Evolutionary conservation across 2,329 filamentous ascomycete species (phyloP).

Genomic region (Hymenoscyphus infarciens): DNA sequence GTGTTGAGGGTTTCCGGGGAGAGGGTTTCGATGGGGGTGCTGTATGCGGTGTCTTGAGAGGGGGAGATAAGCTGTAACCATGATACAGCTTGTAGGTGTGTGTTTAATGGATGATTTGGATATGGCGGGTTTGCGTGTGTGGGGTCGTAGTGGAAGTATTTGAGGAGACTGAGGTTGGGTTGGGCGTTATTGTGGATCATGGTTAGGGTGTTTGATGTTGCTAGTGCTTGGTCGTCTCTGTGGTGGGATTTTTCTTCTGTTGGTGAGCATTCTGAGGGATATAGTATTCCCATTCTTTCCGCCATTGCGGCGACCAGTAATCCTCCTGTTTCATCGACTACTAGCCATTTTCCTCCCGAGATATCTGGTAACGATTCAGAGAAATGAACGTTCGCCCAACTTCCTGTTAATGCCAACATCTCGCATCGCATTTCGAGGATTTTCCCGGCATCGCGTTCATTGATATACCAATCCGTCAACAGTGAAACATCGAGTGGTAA

Average conservation of each 20-base stretch:
- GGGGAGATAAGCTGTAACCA: conserved; percentile 91
- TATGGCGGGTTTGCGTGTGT: conserved; percentile 46
- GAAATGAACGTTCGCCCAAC: conserved; percentile 87
- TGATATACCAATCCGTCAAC: conserved; percentile 72
- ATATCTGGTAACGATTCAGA: conserved; percentile 17
- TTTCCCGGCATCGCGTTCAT: conserved; percentile 74
- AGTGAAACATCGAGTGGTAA: conserved; percentile 76
- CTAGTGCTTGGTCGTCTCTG: conserved; percentile 22
- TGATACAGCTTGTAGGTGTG: conserved; percentile 76
- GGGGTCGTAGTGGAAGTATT: conserved; percentile 84
- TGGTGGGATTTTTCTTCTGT: conserved; percentile 12
- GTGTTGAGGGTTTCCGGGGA: conserved; percentile 58
- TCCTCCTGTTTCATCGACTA: conserved; percentile 69
- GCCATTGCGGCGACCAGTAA: conserved; percentile 66
- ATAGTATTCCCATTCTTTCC: conserved; percentile 66
- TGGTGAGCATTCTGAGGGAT: conserved; percentile 34
- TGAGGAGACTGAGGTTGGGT: conserved; percentile 81
- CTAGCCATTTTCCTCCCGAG: conserved; percentile 54
- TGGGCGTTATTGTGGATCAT: conserved; percentile 78
- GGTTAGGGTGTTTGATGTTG: conserved; percentile 65
- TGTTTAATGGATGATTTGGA: conserved; percentile 72
- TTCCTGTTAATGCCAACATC: conserved; percentile 73
- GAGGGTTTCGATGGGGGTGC: conserved; percentile 57
- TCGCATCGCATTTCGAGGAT: conserved; percentile 87
- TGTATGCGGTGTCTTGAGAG: conserved; percentile 68